phyloP scores from a whole-genome alignment of 1,284 basidiomycete genomes.

The Chalciporus sp. region DNA sequence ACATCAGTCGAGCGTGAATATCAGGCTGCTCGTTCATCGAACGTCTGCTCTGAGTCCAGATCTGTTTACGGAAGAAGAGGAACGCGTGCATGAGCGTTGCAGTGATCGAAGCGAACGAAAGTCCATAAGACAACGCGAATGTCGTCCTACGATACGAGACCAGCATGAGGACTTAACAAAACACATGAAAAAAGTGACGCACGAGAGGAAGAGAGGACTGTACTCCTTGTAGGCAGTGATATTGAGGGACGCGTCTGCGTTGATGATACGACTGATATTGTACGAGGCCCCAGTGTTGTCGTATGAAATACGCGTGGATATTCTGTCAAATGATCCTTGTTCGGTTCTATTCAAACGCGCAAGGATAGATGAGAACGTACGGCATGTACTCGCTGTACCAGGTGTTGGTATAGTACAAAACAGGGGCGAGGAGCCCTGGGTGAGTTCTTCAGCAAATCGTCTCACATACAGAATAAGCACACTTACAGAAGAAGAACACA shows the following conservation, averaged over 20 bases:
- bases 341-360: slow-evolving; percentile 1
- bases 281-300: slow-evolving; percentile 71
- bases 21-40: slow-evolving; percentile 68
- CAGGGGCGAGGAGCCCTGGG: slow-evolving; percentile 63
- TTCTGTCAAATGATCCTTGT: slow-evolving; percentile 23
- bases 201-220: slow-evolving; percentile 83
- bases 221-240: slow-evolving; percentile 70
- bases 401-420: slow-evolving; percentile 64
- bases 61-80: slow-evolving; percentile 70
- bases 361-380: slow-evolving; percentile 8
- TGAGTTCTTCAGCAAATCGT: slow-evolving; percentile 1
- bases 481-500: slow-evolving; percentile 65
- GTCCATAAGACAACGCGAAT: slow-evolving; percentile 69
- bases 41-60: slow-evolving; percentile 56
- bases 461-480: neutral
- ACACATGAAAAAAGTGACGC: slow-evolving; percentile 16
- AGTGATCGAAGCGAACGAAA: slow-evolving; percentile 70
- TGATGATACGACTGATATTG: slow-evolving; percentile 70
- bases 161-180: neutral
- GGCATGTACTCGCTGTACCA: slow-evolving; percentile 66
- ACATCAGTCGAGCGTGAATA: slow-evolving; percentile 77
- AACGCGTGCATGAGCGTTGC: slow-evolving; percentile 68
- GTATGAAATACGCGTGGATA: slow-evolving; percentile 56
- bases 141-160: slow-evolving; percentile 31
- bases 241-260: slow-evolving; percentile 59